phyloP scores from a whole-genome alignment of 495 filamentous ascomycete species.

The Lophiotrema nucula region DNA sequence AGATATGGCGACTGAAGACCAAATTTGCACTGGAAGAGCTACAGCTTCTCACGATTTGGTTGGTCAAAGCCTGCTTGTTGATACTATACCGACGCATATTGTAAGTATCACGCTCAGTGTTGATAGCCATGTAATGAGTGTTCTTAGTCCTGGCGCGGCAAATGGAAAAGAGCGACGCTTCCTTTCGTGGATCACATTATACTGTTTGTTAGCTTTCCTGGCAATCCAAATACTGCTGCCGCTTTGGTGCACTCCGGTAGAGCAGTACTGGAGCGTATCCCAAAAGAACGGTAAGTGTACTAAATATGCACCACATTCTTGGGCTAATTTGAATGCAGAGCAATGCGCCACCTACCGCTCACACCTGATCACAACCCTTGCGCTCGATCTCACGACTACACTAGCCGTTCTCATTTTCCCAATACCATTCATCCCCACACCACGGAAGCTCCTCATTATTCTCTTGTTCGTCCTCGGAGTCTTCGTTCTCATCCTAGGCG shows the following conservation, averaged over 20 bases:
- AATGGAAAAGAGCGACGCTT: slow-evolving; percentile 43
- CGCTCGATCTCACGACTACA: slow-evolving; percentile 64
- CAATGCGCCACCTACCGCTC: slow-evolving; percentile 46
- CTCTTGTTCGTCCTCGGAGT: slow-evolving; percentile 53
- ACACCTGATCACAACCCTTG: slow-evolving; percentile 61
- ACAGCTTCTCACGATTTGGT: slow-evolving; percentile 51
- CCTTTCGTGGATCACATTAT: slow-evolving; percentile 53
- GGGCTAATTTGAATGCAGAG: too few relatives aligned
- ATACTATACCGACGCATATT: slow-evolving; percentile 55
- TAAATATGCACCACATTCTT: too few relatives aligned
- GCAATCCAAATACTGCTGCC: slow-evolving; percentile 58
- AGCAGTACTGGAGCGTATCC: slow-evolving; percentile 53
- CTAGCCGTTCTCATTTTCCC: slow-evolving; percentile 59
- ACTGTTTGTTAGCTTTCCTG: slow-evolving; percentile 53
- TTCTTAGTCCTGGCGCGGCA: neutral
- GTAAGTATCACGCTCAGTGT: slow-evolving; percentile 29
- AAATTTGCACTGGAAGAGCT: slow-evolving; percentile 51
- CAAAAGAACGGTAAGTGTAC: slow-evolving; percentile 13
- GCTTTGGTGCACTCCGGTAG: slow-evolving; percentile 61
- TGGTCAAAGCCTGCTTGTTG: slow-evolving; percentile 55
- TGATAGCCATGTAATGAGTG: neutral
- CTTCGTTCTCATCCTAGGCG: slow-evolving; percentile 56
- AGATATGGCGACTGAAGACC: slow-evolving; percentile 55
- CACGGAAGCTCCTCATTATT: slow-evolving; percentile 53
- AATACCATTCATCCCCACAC: slow-evolving; percentile 54